Percentiles rank a stretch among this genome's conserved stretches.
Conservation (phyloP, 768 basidiomycete genomes). For the Candolleomyces efflorescens region DNA sequence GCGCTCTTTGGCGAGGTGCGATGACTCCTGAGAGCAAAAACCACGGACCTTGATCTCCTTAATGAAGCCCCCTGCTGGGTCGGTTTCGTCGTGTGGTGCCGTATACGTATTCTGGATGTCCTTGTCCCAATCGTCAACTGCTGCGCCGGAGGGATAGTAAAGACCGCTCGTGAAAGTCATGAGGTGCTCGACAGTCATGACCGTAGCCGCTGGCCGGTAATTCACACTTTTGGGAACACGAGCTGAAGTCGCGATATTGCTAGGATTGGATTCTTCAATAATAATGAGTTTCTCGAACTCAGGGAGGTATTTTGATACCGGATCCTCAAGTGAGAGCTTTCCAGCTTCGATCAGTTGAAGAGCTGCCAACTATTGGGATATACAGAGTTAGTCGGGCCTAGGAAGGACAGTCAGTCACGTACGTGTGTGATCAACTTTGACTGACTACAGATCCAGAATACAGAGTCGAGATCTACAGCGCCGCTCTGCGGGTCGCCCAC, state of each 20-base stretch:
- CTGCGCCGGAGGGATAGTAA: conserved; percentile 12
- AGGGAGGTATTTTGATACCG: conserved; percentile 22
- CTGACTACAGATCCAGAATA: conserved; percentile 40
- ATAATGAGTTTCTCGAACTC: conserved; percentile 25
- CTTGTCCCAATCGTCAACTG: not conserved
- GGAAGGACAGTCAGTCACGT: conserved; percentile 5
- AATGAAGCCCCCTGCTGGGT: conserved; percentile 3
- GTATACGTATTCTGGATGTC: conserved; percentile 8
- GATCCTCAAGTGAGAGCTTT: conserved; percentile 22
- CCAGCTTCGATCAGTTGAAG: conserved; percentile 29
- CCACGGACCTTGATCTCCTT: not conserved
- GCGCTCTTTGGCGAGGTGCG: not conserved
- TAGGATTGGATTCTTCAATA: conserved; percentile 12
- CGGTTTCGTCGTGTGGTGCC: conserved; percentile 4
- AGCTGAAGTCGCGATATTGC: not conserved
- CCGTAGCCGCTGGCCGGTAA: conserved; percentile 18
- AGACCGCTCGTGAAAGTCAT: conserved; percentile 30
- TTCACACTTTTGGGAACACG: conserved; percentile 10
- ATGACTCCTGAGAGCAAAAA: not conserved
- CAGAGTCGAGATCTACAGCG: conserved; percentile 23
- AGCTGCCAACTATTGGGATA: conserved; percentile 22
- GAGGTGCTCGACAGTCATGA: conserved; percentile 24
- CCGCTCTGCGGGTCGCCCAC: conserved; percentile 22
- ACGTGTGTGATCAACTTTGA: conserved; percentile 33
- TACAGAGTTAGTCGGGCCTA: not conserved